phyloP scores from a whole-genome alignment of 805 yeast species.

The Pichia nanzhaoensis region DNA sequence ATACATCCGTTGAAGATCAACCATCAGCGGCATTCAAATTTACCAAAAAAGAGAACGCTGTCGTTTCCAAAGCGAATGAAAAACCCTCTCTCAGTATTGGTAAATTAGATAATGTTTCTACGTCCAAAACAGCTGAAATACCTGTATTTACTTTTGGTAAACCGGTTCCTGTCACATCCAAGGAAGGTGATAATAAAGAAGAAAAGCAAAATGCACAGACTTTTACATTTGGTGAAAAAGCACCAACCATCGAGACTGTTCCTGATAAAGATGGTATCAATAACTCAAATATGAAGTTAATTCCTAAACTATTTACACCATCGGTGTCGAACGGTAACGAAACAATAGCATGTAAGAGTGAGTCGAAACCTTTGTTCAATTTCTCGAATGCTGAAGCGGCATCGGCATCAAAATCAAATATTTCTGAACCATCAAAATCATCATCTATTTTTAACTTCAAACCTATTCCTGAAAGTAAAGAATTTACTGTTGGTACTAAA shows the following conservation, averaged over 20 bases:
- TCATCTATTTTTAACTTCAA: too few relatives aligned
- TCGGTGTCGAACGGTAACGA: not conserved
- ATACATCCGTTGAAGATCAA: not conserved
- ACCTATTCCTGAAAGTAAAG: not conserved
- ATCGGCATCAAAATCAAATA: too few relatives aligned
- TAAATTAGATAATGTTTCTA: not conserved
- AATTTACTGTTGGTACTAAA: not conserved
- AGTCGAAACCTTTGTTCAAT: not conserved
- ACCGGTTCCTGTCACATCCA: too few relatives aligned
- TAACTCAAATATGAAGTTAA: not conserved
- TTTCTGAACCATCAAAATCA: not conserved
- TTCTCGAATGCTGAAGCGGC: too few relatives aligned
- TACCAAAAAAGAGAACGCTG: not conserved
- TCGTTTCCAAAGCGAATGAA: not conserved
- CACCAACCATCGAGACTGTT: not conserved
- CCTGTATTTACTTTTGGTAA: not conserved
- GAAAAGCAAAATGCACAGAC: not conserved
- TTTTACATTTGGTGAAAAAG: not conserved
- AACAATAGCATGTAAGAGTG: not conserved
- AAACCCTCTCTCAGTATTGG: too few relatives aligned
- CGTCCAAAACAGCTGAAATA: not conserved
- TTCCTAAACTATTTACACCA: not conserved
- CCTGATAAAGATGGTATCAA: not conserved
- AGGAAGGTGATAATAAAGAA: not conserved
- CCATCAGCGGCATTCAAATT: constrained; percentile 7